Evolutionary conservation across 768 basidiomycete species (phyloP).

Genomic region (Boletus huronensis): DNA sequence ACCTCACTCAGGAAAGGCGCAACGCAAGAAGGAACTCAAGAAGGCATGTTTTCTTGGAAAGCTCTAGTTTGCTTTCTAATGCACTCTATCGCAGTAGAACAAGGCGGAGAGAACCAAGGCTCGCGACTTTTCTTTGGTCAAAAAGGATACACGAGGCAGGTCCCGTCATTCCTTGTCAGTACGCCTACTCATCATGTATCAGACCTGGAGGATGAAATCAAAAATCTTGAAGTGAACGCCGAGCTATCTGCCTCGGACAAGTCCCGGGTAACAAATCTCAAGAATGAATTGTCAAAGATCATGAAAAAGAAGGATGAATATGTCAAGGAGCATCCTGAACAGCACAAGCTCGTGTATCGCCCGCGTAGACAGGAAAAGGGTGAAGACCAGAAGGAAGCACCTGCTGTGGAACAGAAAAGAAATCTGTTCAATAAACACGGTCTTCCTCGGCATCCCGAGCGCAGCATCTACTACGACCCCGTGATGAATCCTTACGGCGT

Average conservation of each 20-base stretch:
- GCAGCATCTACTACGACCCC: slow-evolving; percentile 89
- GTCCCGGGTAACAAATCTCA: slow-evolving; percentile 66
- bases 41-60: slow-evolving; percentile 47
- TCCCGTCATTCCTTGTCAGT: neutral
- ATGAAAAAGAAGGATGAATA: slow-evolving; percentile 89
- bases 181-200: slow-evolving; percentile 8
- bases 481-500: slow-evolving; percentile 93
- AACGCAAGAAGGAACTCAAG: slow-evolving; percentile 92
- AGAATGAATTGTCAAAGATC: slow-evolving; percentile 74
- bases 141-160: slow-evolving; percentile 87
- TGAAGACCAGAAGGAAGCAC: slow-evolving; percentile 40
- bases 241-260: slow-evolving; percentile 51
- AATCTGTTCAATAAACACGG: slow-evolving; percentile 82
- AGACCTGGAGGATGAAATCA: slow-evolving; percentile 85
- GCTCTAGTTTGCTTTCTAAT: slow-evolving; percentile 15
- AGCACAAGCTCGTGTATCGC: slow-evolving; percentile 78
- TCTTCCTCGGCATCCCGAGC: slow-evolving; percentile 83
- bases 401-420: slow-evolving; percentile 45
- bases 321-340: slow-evolving; percentile 90
- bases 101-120: slow-evolving; percentile 78
- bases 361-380: slow-evolving; percentile 43
- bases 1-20: slow-evolving; percentile 69
- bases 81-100: slow-evolving; percentile 65
- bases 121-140: slow-evolving; percentile 86
- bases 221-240: slow-evolving; percentile 51